phyloP scores from a whole-genome alignment of 2,329 filamentous ascomycete species.

The Microsporum canis region DNA sequence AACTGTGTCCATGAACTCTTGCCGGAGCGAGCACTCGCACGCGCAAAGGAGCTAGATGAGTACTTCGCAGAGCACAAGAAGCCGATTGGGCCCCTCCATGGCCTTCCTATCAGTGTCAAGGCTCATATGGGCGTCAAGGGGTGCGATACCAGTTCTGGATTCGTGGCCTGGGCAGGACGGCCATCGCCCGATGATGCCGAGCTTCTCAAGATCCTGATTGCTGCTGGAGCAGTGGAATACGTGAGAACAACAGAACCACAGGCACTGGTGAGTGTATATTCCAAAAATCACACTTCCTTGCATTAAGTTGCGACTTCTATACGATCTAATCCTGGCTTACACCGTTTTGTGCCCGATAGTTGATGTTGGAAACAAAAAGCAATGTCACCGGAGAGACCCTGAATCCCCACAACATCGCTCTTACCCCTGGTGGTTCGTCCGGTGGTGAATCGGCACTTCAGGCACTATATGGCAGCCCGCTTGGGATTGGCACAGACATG shows the following conservation, averaged over 20 bases:
- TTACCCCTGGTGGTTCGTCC: slow-evolving; percentile 54
- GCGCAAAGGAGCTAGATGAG: slow-evolving; percentile 39
- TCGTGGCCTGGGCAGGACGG: slow-evolving; percentile 51
- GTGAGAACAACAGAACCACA: slow-evolving; percentile 50
- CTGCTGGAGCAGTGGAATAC: slow-evolving; percentile 43
- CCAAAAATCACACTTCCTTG: not conserved
- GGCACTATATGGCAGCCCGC: slow-evolving; percentile 44
- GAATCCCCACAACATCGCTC: slow-evolving; percentile 53
- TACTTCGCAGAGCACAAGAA: slow-evolving; percentile 26
- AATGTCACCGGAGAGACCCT: slow-evolving; percentile 52
- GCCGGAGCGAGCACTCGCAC: slow-evolving; percentile 38
- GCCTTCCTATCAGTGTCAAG: slow-evolving; percentile 47
- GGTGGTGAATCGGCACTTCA: slow-evolving; percentile 58
- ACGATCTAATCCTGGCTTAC: not conserved
- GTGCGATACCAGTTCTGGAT: slow-evolving; percentile 49
- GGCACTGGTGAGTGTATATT: slow-evolving; percentile 42
- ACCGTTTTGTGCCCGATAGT: slow-evolving; percentile 13
- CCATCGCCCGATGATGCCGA: slow-evolving; percentile 25
- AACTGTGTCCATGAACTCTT: slow-evolving; percentile 47
- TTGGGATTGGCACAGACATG: slow-evolving; percentile 57
- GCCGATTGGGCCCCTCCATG: slow-evolving; percentile 50
- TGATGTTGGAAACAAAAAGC: slow-evolving; percentile 49
- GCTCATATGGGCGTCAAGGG: slow-evolving; percentile 38
- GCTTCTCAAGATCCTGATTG: slow-evolving; percentile 11
- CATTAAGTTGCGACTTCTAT: not conserved